These are phyloP conservation scores for Penicillium janthinellum DNA, from an alignment of 2,329 filamentous ascomycete genomes.

Conservation along the genomic window DNA sequence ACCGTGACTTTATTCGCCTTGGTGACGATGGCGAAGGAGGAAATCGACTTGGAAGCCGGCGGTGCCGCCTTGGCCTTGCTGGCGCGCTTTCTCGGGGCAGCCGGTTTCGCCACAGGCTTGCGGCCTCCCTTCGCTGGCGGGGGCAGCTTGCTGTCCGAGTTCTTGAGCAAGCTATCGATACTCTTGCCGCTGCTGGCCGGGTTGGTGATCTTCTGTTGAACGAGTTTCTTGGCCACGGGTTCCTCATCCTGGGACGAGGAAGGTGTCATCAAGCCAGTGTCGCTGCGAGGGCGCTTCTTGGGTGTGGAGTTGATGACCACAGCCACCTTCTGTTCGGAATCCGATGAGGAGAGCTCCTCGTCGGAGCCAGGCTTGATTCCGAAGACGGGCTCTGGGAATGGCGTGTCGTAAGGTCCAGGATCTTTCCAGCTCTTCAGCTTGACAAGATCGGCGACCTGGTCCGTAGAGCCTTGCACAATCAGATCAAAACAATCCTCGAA, in stretches of 20 bases:
- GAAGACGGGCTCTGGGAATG: conserved; percentile 26
- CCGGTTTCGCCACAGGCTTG: conserved; percentile 10
- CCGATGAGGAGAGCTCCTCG: conserved; percentile 39
- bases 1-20: conserved; percentile 31
- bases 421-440: conserved; percentile 63
- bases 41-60: conserved; percentile 33
- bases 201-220: conserved; percentile 25
- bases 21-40: conserved; percentile 36
- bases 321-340: conserved; percentile 47
- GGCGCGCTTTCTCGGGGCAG: conserved; percentile 13
- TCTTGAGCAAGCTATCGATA: conserved; percentile 29
- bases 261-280: conserved; percentile 45
- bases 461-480: conserved; percentile 82
- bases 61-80: conserved; percentile 16
- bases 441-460: conserved; percentile 77
- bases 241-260: conserved; percentile 45
- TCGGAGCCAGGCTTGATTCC: conserved; percentile 22
- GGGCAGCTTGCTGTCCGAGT: conserved; percentile 19
- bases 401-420: conserved; percentile 38
- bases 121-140: conserved; percentile 27
- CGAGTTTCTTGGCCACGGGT: conserved; percentile 26
- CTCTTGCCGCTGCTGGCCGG: conserved; percentile 35
- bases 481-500: conserved; percentile 94
- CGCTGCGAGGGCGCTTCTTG: conserved; percentile 37
- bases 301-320: conserved; percentile 44